A percentile compares a stretch with the other conserved stretches of the same genome.
phyloP scores from a whole-genome alignment of 148 eudicot genomes.

The Heliamphora exappendiculata region DNA sequence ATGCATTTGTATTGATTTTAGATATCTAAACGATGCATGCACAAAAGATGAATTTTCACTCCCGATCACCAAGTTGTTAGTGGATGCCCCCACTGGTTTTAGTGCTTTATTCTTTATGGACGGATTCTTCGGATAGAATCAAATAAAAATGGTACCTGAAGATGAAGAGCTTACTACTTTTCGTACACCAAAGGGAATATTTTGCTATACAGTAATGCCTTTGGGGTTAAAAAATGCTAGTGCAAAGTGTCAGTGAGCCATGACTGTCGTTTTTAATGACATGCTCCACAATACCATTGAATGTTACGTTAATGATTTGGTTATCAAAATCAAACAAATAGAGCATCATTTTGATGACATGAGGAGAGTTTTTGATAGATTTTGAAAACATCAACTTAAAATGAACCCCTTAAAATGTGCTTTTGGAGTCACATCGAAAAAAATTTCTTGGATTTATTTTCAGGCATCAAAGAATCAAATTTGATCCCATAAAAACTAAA shows the following conservation, averaged over 20 bases:
- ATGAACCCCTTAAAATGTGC: conserved; percentile 3
- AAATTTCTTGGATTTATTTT: conserved; percentile 5
- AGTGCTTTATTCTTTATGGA: no score
- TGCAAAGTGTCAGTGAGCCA: background rate
- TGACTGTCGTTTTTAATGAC: background rate
- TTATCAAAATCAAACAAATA: background rate
- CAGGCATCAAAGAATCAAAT: background rate
- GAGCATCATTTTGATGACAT: background rate
- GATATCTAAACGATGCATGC: background rate
- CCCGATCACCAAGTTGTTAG: no score
- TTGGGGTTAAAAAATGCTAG: background rate
- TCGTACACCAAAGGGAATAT: background rate
- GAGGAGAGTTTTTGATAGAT: background rate
- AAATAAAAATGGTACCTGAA: no score
- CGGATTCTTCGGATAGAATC: no score
- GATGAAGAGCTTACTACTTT: background rate
- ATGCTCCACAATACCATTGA: background rate
- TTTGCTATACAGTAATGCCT: background rate
- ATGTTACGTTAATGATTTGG: background rate
- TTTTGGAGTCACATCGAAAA: background rate
- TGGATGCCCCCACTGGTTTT: no score
- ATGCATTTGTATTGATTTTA: background rate
- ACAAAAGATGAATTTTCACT: no score
- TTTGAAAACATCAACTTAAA: background rate
- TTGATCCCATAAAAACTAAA: background rate